Evolutionary conservation across 768 basidiomycete species (phyloP), one percentile per base, ranked within the genome.

Genomic region (Kwoniella dejecticola): DNA sequence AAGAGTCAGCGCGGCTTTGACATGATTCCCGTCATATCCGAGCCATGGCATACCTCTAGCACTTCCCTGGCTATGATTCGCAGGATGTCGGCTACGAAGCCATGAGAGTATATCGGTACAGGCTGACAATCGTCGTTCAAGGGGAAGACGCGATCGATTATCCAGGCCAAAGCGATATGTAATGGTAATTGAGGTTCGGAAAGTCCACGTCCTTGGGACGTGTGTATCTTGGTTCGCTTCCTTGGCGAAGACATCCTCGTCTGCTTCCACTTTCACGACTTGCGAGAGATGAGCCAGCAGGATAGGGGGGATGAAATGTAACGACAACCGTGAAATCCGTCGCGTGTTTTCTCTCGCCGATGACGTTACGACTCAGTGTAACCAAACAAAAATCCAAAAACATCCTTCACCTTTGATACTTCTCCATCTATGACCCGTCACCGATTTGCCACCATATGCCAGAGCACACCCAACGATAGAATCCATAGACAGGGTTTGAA

Each of bases 61-160:
- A 69, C 41, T 53, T 75, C 71, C 19, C 65, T 40, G 3, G 60
- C 55, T 23, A 75, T 56, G 29, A 75, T 55, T 47, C 62, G n/a
- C 0, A 70, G 59, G 21, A 75, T 56, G 7, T 60, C 57, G 10
- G 67, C 31, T 3, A 56, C 61, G 63, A 75, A 75, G 1, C 50
- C 41, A 5, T 60, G 45, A 19, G 70, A 71, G 38, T 69, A 68
- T n/a, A 70, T 53, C 3, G 52, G 42, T 1, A 64, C 38, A 26
- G 56, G 52, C 21, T 48, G 54, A 45, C 68, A 47, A 27, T 63
- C 63, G 11, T 53, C 40, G 31, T 47, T 62, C 19, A 74, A n/a
- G 13, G 72, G 72, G 49, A 61, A 68, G 30, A 69, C 58, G 44
- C 67, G 67, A 52, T 68, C 61, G 17, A 64, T 55, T 1, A 75